A percentile compares a stretch with the other conserved stretches of the same genome.
phyloP scores from a whole-genome alignment of 306 rosid genomes.

The Cucumis hystrix region DNA sequence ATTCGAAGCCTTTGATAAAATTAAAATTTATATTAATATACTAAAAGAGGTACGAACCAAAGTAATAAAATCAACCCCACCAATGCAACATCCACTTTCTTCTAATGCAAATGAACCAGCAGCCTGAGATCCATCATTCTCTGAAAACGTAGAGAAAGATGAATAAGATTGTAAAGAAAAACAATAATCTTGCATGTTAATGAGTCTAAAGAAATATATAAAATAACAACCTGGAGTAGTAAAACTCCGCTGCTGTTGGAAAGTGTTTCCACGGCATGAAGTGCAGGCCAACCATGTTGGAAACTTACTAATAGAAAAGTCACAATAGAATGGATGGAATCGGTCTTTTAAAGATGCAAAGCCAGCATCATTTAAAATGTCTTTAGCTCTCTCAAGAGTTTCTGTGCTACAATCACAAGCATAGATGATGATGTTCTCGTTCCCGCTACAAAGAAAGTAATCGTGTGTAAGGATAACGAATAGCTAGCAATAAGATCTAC shows the following conservation, averaged over 20 bases:
- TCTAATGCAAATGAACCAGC: constrained; percentile 13
- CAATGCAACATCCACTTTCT: constrained; percentile 39
- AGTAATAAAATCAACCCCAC: constrained; percentile 76
- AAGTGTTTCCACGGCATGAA: constrained; percentile 26
- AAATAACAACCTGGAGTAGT: constrained; percentile 37
- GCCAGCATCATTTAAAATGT: constrained; percentile 28
- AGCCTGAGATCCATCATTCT: constrained; percentile 10
- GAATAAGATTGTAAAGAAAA: background rate
- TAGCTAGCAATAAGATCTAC: background rate
- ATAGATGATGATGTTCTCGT: constrained; percentile 45
- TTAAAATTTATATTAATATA: background rate
- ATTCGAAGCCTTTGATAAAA: background rate
- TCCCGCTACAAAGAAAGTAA: constrained; percentile 39
- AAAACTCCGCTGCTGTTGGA: constrained; percentile 10
- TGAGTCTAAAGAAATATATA: background rate
- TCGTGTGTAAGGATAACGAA: constrained; percentile 3
- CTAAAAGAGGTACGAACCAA: constrained; percentile 36
- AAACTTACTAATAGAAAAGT: constrained; percentile 40
- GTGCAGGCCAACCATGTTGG: constrained; percentile 69
- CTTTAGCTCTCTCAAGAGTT: constrained; percentile 54
- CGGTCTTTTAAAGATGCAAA: constrained; percentile 22
- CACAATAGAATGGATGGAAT: constrained; percentile 59
- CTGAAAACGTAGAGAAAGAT: constrained; percentile 23
- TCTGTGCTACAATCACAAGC: constrained; percentile 80
- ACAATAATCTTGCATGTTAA: background rate